These are phyloP conservation scores for Sporothrix mexicana DNA, from an alignment of 2,329 filamentous ascomycete genomes.

Conservation along the genomic window DNA sequence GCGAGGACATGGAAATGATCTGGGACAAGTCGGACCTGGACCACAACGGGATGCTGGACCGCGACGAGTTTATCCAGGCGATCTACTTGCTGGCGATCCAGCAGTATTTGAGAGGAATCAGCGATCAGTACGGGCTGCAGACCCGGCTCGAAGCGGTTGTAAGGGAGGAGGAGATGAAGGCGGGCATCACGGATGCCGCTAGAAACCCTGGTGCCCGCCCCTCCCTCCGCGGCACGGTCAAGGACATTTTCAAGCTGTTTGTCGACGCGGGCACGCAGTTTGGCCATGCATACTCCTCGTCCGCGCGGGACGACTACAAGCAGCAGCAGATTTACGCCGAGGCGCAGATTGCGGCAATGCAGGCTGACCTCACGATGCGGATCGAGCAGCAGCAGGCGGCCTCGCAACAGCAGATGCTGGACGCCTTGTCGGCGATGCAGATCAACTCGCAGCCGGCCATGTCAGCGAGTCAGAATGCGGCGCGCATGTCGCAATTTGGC, in stretches of 20 bases:
- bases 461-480: background rate
- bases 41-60: slow-evolving; percentile 39
- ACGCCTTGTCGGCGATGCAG: slow-evolving; percentile 19
- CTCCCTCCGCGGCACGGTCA: slow-evolving; percentile 24
- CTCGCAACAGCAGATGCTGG: slow-evolving; percentile 8
- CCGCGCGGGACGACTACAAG: background rate
- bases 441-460: background rate
- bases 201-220: background rate
- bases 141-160: background rate
- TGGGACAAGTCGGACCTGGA: slow-evolving; percentile 40
- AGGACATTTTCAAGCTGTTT: slow-evolving; percentile 26
- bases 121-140: slow-evolving; percentile 20
- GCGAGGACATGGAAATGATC: slow-evolving; percentile 38
- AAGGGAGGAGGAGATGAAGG: background rate
- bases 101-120: slow-evolving; percentile 25
- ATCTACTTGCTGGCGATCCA: slow-evolving; percentile 39
- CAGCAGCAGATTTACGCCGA: background rate
- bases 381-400: background rate
- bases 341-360: background rate
- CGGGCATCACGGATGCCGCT: background rate
- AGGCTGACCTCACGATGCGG: background rate
- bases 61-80: slow-evolving; percentile 39
- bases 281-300: background rate
- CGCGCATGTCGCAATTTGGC: slow-evolving; percentile 8
- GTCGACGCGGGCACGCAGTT: slow-evolving; percentile 22